phyloP scores from a whole-genome alignment of 2,329 filamentous ascomycete genomes.

The Venturia asperata region DNA sequence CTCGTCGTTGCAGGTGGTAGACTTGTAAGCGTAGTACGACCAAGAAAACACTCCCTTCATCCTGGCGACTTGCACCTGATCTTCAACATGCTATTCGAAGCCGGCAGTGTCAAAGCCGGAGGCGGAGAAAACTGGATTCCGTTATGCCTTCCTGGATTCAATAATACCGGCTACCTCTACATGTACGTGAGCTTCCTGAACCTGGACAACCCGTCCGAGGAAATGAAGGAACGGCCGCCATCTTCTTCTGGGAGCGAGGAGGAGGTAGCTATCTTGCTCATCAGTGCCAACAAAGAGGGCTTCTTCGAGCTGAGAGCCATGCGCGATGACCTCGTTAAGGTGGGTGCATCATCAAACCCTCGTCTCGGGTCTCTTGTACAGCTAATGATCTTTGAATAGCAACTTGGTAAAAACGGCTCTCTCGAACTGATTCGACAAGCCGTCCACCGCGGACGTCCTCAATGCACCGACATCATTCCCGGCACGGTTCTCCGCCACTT shows the following conservation, averaged over 20 bases:
- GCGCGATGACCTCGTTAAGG: conserved; percentile 53
- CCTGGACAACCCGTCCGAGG: conserved; percentile 44
- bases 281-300: conserved; percentile 85
- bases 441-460: conserved; percentile 62
- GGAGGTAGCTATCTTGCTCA: conserved; percentile 80
- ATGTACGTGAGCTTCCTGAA: conserved; percentile 98
- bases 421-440: conserved; percentile 68
- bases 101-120: conserved; percentile 80
- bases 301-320: conserved; percentile 82
- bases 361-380: background rate
- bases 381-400: conserved; percentile 37
- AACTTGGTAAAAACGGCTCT: conserved; percentile 68
- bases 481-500: conserved; percentile 82
- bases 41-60: conserved; percentile 90
- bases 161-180: conserved; percentile 92
- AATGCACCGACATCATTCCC: conserved; percentile 67
- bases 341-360: conserved; percentile 29
- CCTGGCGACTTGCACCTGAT: conserved; percentile 92
- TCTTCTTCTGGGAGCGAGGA: conserved; percentile 48
- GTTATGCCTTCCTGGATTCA: conserved; percentile 91
- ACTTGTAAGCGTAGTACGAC: conserved; percentile 89
- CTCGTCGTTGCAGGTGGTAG: conserved; percentile 87
- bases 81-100: conserved; percentile 99
- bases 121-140: conserved; percentile 98
- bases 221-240: conserved; percentile 35